These are phyloP conservation scores for Hygrophila difformis DNA, from an alignment of 257 asterid genomes.

Conservation along the genomic window DNA sequence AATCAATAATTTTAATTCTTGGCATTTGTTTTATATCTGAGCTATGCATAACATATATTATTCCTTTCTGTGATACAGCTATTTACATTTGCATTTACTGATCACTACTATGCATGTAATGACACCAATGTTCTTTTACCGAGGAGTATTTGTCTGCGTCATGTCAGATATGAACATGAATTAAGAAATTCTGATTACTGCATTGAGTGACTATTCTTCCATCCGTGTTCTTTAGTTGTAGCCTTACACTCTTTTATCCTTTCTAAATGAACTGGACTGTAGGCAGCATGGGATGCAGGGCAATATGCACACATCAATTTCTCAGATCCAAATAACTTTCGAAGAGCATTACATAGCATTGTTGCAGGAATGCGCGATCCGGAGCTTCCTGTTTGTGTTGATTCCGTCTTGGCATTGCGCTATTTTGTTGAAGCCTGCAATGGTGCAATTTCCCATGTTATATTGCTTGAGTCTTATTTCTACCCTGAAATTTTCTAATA, in stretches of 20 bases:
- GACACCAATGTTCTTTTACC: too few species aligned
- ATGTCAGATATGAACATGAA: too few species aligned
- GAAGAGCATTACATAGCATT: slow-evolving; percentile 76
- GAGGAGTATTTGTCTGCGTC: too few species aligned
- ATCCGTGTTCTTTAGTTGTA: slow-evolving; percentile 4
- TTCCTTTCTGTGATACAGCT: too few species aligned
- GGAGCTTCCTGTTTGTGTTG: slow-evolving; percentile 97
- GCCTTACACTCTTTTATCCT: slow-evolving; percentile 11
- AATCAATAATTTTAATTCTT: too few species aligned
- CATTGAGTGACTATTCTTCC: too few species aligned
- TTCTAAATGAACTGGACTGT: slow-evolving; percentile 16
- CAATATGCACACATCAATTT: slow-evolving; percentile 89
- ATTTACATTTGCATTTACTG: too few species aligned
- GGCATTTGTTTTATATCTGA: too few species aligned
- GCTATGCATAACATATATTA: too few species aligned
- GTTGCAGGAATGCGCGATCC: slow-evolving; percentile 99
- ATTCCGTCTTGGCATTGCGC: slow-evolving; percentile 93
- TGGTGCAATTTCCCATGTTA: slow-evolving; percentile 34
- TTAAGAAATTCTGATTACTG: too few species aligned
- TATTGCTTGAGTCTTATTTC: background rate
- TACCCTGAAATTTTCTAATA: slow-evolving; percentile 1
- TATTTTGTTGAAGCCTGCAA: slow-evolving; percentile 93
- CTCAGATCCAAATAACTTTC: slow-evolving; percentile 78
- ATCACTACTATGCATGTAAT: too few species aligned
- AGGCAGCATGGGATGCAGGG: slow-evolving; percentile 99